A percentile compares a stretch with the other conserved stretches of the same genome.
These are phyloP conservation scores for Clavispora asparagi DNA, from an alignment of 805 yeast species.

Conservation along the genomic window DNA sequence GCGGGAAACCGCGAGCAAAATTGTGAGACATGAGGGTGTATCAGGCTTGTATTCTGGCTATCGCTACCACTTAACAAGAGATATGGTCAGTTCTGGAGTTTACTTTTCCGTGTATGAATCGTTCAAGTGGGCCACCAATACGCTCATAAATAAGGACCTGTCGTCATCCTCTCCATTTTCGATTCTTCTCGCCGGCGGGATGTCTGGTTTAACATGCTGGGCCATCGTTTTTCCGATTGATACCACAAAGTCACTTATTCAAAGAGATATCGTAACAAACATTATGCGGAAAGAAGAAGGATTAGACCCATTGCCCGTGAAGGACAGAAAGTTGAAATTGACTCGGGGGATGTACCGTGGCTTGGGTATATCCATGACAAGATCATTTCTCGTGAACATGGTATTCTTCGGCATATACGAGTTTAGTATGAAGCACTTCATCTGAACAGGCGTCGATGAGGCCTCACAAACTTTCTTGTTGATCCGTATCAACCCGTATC, in stretches of 20 bases:
- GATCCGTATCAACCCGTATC: too few species aligned
- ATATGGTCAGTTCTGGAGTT: slow-evolving; percentile 63
- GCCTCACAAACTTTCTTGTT: background rate
- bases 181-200: slow-evolving; percentile 61
- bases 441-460: background rate
- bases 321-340: slow-evolving; percentile 27
- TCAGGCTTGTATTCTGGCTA: slow-evolving; percentile 70
- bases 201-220: slow-evolving; percentile 76
- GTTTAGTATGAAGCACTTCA: slow-evolving; percentile 53
- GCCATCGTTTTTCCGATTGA: slow-evolving; percentile 67
- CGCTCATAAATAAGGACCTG: slow-evolving; percentile 13
- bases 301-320: slow-evolving; percentile 34
- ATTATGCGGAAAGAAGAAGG: slow-evolving; percentile 52
- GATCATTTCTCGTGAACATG: slow-evolving; percentile 71
- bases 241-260: slow-evolving; percentile 71
- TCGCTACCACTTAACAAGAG: slow-evolving; percentile 62
- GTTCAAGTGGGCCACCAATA: slow-evolving; percentile 47
- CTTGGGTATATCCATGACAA: slow-evolving; percentile 63
- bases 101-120: slow-evolving; percentile 77
- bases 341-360: slow-evolving; percentile 63
- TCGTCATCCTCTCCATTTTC: slow-evolving; percentile 23
- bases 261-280: slow-evolving; percentile 66
- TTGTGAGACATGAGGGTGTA: slow-evolving; percentile 56
- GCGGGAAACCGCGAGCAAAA: slow-evolving; percentile 42
- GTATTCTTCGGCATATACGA: slow-evolving; percentile 73